A percentile compares a stretch with the other conserved stretches of the same genome.
phyloP scores from a whole-genome alignment of 352 stramenopile genomes.

The Pythium phragmitis region DNA sequence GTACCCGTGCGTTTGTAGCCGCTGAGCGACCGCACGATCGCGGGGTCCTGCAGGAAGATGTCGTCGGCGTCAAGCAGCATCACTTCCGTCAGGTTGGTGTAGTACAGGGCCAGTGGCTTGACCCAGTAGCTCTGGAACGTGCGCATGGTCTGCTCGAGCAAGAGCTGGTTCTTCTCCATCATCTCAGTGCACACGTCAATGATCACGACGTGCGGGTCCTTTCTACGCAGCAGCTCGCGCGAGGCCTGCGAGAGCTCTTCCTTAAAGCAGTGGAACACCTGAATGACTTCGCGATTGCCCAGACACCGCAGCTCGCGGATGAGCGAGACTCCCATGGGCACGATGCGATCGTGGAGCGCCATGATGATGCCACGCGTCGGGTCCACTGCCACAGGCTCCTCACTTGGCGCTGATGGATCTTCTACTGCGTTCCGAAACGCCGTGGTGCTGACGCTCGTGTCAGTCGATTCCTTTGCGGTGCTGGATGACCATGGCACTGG shows the following conservation, averaged over 20 bases:
- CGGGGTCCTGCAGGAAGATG: conserved; percentile 47
- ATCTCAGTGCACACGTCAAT: conserved; percentile 61
- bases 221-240: conserved; percentile 38
- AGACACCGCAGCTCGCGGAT: conserved; percentile 57
- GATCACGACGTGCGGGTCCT: conserved; percentile 55
- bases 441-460: background rate
- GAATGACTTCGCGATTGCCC: conserved; percentile 40
- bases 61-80: conserved; percentile 56
- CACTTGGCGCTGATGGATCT: too few relatives aligned
- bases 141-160: conserved; percentile 23
- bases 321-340: conserved; percentile 60
- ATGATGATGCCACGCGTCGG: conserved; percentile 42
- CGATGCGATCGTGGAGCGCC: conserved; percentile 52
- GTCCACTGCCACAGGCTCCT: conserved; percentile 5
- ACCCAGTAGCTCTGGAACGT: conserved; percentile 34
- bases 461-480: background rate
- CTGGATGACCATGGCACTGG: background rate
- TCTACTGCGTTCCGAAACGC: conserved; percentile 4
- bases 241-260: conserved; percentile 47
- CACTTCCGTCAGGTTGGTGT: conserved; percentile 28
- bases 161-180: conserved; percentile 22
- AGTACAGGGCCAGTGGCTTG: conserved; percentile 31
- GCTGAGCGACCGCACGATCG: conserved; percentile 33
- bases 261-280: conserved; percentile 49
- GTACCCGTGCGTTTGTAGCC: conserved; percentile 56